Conservation (phyloP, 2,329 filamentous ascomycete species). For the Pestalotiopsis sp. region DNA sequence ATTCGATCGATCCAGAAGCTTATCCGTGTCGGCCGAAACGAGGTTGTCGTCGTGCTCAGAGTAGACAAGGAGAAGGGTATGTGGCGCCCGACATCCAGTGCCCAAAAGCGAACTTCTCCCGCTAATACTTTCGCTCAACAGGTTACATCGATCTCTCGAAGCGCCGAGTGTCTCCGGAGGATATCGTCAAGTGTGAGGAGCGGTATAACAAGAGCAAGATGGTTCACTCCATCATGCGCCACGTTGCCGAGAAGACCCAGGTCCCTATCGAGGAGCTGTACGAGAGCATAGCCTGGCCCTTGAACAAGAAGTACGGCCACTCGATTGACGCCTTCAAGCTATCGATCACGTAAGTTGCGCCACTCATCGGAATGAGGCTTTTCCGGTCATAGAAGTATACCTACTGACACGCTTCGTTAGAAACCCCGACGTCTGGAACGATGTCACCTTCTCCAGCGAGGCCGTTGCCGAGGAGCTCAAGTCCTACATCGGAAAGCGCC, state of each 20-base stretch:
- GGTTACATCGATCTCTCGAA: conserved; percentile 96
- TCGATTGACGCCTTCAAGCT: conserved; percentile 98
- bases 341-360: conserved; percentile 79
- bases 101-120: background rate
- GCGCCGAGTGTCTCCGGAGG: conserved; percentile 94
- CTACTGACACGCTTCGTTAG: conserved; percentile 42
- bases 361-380: conserved; percentile 17
- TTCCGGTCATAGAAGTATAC: background rate
- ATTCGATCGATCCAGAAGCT: conserved; percentile 99
- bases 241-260: conserved; percentile 96
- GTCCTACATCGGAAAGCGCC: conserved; percentile 93
- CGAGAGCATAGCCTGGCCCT: conserved; percentile 91
- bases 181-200: conserved; percentile 98
- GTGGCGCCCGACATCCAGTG: conserved; percentile 6
- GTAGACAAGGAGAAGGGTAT: conserved; percentile 98
- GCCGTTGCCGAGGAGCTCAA: conserved; percentile 87
- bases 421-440: conserved; percentile 95
- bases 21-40: conserved; percentile 95
- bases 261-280: conserved; percentile 94
- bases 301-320: conserved; percentile 97
- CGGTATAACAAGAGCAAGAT: conserved; percentile 99
- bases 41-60: conserved; percentile 96
- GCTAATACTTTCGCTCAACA: conserved; percentile 20
- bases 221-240: conserved; percentile 98
- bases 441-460: conserved; percentile 85